phyloP scores from a whole-genome alignment of 2,329 filamentous ascomycete species.

The Bimuria novae-zelandiae region DNA sequence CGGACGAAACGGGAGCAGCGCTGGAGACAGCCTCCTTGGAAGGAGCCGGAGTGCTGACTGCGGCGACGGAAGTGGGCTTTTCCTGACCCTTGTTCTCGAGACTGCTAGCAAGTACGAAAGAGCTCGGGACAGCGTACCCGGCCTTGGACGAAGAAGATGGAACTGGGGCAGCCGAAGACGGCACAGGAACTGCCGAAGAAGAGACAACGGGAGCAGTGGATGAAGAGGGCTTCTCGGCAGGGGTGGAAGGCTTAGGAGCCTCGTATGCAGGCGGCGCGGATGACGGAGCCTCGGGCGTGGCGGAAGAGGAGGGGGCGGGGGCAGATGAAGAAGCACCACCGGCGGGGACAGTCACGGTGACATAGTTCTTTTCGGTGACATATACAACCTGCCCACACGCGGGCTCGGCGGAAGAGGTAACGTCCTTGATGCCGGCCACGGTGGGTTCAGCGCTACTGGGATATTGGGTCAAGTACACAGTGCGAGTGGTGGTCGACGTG shows the following conservation, averaged over 20 bases:
- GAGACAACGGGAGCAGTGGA: conserved; percentile 18
- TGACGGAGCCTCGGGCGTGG: conserved; percentile 6
- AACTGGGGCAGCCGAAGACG: conserved; percentile 18
- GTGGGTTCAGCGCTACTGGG: conserved; percentile 25
- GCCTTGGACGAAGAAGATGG: conserved; percentile 11
- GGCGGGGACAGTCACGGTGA: conserved; percentile 48
- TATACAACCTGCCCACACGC: conserved; percentile 40
- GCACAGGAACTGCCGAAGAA: too few species aligned
- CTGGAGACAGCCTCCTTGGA: neutral
- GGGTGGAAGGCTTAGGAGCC: neutral
- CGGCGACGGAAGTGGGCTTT: neutral
- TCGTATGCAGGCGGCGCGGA: neutral
- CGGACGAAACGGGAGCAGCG: conserved; percentile 11
- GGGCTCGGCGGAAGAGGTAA: conserved; percentile 18
- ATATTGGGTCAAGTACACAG: conserved; percentile 28
- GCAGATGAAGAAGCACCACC: conserved; percentile 18
- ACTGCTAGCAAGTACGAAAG: neutral
- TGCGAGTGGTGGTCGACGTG: conserved; percentile 32
- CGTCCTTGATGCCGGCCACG: conserved; percentile 23
- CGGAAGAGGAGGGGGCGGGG: conserved; percentile 21
- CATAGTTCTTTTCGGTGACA: conserved; percentile 48
- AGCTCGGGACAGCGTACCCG: neutral
- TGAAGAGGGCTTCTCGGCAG: conserved; percentile 12
- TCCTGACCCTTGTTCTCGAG: neutral
- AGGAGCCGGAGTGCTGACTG: conserved; percentile 1